phyloP scores from a whole-genome alignment of 208 protist genomes.

The Leishmania braziliensis region DNA sequence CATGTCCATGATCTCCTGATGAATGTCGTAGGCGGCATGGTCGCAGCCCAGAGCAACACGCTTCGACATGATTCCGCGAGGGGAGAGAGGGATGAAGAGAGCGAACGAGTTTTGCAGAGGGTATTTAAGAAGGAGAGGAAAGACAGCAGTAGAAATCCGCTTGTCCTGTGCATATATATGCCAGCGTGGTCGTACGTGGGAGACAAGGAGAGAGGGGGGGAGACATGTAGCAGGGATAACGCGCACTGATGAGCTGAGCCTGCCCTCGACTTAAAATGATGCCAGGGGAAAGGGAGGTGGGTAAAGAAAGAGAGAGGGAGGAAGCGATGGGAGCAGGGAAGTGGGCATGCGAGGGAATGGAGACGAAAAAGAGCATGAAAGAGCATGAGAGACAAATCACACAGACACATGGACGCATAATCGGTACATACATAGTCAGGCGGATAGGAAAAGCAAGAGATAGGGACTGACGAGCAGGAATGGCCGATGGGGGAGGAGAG shows the following conservation, averaged over 20 bases:
- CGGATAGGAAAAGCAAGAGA: neutral
- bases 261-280: neutral
- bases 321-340: neutral
- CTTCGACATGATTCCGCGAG: constrained; percentile 41
- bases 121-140: neutral
- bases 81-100: neutral
- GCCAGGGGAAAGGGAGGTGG: neutral
- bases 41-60: constrained; percentile 89
- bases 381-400: neutral
- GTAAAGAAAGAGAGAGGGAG: neutral
- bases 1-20: constrained; percentile 67
- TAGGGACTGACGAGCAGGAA: neutral
- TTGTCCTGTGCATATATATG: neutral
- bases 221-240: neutral
- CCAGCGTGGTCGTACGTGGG: neutral
- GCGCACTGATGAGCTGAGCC: neutral
- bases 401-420: constrained; percentile 3
- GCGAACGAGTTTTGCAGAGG: neutral
- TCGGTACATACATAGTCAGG: neutral
- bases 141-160: neutral
- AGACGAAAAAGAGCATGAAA: neutral
- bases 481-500: neutral
- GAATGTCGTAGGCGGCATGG: constrained; percentile 73
- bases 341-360: neutral
- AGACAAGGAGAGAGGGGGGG: neutral